These are phyloP conservation scores for Erysimum pusillum DNA, from an alignment of 441 rosid genomes.

Conservation along the genomic window DNA sequence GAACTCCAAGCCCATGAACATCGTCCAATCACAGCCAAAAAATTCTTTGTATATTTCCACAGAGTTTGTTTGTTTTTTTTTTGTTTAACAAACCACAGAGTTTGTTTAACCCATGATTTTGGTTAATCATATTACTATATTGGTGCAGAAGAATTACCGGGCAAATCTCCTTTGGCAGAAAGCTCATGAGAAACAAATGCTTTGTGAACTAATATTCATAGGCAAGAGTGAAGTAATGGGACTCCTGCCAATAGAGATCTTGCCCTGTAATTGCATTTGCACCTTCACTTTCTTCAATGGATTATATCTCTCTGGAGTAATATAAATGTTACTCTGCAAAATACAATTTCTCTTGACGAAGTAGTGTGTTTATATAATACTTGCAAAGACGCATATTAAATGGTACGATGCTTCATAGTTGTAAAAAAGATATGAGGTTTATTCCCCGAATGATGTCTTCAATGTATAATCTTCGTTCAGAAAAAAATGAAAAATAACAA, in stretches of 20 bases:
- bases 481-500: neutral
- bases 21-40: neutral
- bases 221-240: constrained; percentile 30
- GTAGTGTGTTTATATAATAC: constrained; percentile 41
- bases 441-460: constrained; percentile 13
- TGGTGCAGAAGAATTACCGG: constrained; percentile 56
- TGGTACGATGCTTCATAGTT: constrained; percentile 48
- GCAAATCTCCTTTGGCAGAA: constrained; percentile 67
- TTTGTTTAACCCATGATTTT: neutral
- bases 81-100: too few relatives aligned
- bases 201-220: neutral
- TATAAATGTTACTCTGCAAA: constrained; percentile 1
- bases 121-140: neutral
- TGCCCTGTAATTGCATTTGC: constrained; percentile 56
- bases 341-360: neutral
- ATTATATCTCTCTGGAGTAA: neutral
- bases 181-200: constrained; percentile 23
- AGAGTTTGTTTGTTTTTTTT: neutral
- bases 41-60: neutral
- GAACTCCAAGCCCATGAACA: neutral
- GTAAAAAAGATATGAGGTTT: neutral
- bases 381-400: constrained; percentile 47
- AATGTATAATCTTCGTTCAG: neutral
- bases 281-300: constrained; percentile 33
- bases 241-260: constrained; percentile 58